phyloP scores from a whole-genome alignment of 192 early-diverging fungal genomes.

The Coemansia sp. region DNA sequence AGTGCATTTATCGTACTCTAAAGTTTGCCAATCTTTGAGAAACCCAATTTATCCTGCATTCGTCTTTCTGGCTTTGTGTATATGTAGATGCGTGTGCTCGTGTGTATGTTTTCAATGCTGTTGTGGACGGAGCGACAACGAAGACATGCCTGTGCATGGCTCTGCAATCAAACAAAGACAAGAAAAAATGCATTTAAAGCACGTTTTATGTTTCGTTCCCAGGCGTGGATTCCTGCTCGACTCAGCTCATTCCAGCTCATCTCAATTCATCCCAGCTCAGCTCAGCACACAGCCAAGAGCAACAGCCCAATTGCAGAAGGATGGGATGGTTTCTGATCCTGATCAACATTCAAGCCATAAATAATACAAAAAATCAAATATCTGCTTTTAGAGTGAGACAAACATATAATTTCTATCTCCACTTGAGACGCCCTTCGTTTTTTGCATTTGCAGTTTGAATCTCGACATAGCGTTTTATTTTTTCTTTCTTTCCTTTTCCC shows the following conservation, averaged over 20 bases:
- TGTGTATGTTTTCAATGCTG: too few relatives aligned
- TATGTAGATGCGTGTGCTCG: too few relatives aligned
- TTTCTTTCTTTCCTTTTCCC: background rate
- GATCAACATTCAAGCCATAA: background rate
- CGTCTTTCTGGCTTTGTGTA: background rate
- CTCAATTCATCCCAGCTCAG: background rate
- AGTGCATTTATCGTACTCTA: too few relatives aligned
- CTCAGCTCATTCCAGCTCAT: background rate
- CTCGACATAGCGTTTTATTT: background rate
- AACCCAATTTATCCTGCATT: constrained; percentile 7
- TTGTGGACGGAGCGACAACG: too few relatives aligned
- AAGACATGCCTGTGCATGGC: too few relatives aligned
- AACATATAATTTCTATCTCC: background rate
- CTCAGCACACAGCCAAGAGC: too few relatives aligned
- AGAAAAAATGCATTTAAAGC: too few relatives aligned
- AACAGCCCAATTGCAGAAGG: too few relatives aligned
- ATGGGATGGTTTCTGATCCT: background rate
- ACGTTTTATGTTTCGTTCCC: background rate
- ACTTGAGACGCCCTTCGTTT: too few relatives aligned
- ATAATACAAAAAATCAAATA: background rate
- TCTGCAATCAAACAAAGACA: too few relatives aligned
- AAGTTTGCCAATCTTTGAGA: background rate
- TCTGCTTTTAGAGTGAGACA: too few relatives aligned
- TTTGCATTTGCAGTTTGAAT: too few relatives aligned
- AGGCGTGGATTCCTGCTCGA: background rate